Conservation (phyloP, 2,329 filamentous ascomycete genomes). For the Microcera coccophila region DNA sequence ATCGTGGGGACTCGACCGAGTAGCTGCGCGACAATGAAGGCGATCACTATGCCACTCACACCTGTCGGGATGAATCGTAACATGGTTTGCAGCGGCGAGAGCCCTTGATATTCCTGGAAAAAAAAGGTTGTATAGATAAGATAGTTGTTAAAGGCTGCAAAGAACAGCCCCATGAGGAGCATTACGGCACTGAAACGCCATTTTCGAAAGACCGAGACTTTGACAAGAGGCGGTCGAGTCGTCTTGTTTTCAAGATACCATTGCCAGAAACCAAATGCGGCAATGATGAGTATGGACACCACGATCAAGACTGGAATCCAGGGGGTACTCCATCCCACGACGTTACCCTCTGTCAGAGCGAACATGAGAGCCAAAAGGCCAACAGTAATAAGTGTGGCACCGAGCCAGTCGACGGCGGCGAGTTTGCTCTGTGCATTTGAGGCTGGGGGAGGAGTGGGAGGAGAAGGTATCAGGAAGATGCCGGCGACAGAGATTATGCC, state of each 20-base stretch:
- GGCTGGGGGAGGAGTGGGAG: conserved; percentile 21
- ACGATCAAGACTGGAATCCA: conserved; percentile 60
- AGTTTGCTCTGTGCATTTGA: conserved; percentile 34
- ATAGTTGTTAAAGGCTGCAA: conserved; percentile 64
- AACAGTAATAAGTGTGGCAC: conserved; percentile 58
- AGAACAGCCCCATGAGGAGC: conserved; percentile 63
- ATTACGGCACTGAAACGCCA: conserved; percentile 59
- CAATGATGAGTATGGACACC: conserved; percentile 53
- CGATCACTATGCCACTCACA: conserved; percentile 54
- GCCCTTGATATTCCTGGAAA: conserved; percentile 63
- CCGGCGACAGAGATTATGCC: conserved; percentile 54
- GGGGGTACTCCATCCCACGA: conserved; percentile 61
- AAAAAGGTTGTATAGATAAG: conserved; percentile 66
- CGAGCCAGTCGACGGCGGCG: conserved; percentile 60
- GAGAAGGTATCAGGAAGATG: conserved; percentile 56
- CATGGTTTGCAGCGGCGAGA: conserved; percentile 61
- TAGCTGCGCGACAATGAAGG: conserved; percentile 52
- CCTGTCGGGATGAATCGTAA: conserved; percentile 66
- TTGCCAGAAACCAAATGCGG: conserved; percentile 59
- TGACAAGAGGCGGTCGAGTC: conserved; percentile 56
- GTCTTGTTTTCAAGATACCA: conserved; percentile 35
- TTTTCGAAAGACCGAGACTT: conserved; percentile 60
- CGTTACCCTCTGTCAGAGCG: conserved; percentile 65
- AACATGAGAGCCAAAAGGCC: conserved; percentile 62
- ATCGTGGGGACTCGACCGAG: conserved; percentile 56